phyloP scores from a whole-genome alignment of 139 green algal genomes.

The Micractinium sp. region DNA sequence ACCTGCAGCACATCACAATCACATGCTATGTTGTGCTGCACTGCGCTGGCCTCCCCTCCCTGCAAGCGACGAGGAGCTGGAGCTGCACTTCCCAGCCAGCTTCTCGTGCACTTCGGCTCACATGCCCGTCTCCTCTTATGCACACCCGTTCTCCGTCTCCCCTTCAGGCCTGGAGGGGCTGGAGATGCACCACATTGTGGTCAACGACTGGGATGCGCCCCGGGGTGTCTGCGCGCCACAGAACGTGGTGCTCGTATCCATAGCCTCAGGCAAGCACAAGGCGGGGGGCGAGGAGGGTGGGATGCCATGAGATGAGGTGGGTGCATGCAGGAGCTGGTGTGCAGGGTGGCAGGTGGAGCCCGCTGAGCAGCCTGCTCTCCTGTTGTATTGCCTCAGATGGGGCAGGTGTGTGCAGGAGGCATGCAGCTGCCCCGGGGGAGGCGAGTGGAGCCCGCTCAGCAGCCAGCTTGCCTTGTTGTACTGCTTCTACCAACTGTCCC shows the following conservation, averaged over 20 bases:
- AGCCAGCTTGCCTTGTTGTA: neutral
- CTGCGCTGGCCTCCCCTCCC: no score
- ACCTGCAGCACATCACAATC: no score
- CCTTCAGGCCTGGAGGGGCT: slow-evolving; percentile 65
- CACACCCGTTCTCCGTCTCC: neutral
- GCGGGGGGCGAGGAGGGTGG: neutral
- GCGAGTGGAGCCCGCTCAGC: neutral
- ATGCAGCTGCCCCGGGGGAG: neutral
- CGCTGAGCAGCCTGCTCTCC: no score
- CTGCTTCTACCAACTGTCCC: neutral
- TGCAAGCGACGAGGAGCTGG: no score
- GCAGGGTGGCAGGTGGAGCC: no score
- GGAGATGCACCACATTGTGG: slow-evolving; percentile 97
- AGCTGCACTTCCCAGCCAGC: no score
- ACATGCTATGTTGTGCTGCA: no score
- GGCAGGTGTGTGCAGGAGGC: neutral
- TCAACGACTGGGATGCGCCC: slow-evolving; percentile 83
- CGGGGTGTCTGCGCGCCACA: slow-evolving; percentile 79
- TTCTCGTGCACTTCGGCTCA: no score
- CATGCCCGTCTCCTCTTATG: neutral
- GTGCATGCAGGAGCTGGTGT: no score
- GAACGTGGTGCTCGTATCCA: slow-evolving; percentile 92
- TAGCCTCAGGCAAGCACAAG: neutral
- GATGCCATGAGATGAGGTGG: neutral
- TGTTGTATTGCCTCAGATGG: no score